Percentiles rank a stretch among this genome's conserved stretches.
Evolutionary conservation across 768 basidiomycete species (phyloP).

Genomic region (Tylopilus rubrobrunneus): DNA sequence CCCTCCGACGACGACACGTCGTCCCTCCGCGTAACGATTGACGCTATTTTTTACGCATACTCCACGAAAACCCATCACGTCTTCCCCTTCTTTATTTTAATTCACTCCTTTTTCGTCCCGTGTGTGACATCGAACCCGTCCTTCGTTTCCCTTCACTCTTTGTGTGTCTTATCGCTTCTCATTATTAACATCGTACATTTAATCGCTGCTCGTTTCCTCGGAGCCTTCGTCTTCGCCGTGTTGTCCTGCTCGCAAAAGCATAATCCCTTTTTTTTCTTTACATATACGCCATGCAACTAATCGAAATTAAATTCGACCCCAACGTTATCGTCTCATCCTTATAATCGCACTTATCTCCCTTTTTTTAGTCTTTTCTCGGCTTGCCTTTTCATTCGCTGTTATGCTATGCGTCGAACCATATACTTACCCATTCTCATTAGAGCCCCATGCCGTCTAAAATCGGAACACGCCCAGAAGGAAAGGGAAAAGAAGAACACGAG

Average conservation of each 20-base stretch:
- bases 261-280: background rate
- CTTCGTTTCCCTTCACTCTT: background rate
- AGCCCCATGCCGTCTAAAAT: background rate
- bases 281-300: background rate
- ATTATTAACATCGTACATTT: constrained; percentile 13
- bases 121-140: background rate
- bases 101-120: background rate
- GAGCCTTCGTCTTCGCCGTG: constrained; percentile 7
- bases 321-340: background rate
- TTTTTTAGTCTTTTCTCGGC: background rate
- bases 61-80: constrained; percentile 23
- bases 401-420: background rate
- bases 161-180: background rate
- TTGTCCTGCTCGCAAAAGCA: constrained; percentile 17
- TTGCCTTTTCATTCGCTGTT: background rate
- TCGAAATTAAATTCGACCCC: background rate
- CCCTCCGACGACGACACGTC: background rate
- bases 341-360: background rate
- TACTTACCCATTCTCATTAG: background rate
- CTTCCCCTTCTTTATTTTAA: background rate
- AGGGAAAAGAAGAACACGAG: too few species aligned
- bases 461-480: background rate
- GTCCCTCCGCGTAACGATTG: constrained; percentile 18
- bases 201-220: background rate
- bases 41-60: constrained; percentile 14